Base-by-base conservation (phyloP, 1,284 basidiomycete species). In the Cryptococcus sp. region DNA sequence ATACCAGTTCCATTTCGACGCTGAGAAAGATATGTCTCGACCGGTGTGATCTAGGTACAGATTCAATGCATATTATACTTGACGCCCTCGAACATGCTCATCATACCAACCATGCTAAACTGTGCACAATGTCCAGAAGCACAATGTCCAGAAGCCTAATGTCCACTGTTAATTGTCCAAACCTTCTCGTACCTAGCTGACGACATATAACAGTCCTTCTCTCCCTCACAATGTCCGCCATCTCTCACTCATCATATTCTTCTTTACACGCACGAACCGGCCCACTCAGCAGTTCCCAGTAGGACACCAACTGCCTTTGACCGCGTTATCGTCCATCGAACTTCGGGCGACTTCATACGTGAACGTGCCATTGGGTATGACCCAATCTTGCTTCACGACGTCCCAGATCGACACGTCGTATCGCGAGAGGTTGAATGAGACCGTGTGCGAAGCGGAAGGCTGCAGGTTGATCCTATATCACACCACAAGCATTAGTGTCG, bases 371-470 rank as follows among this genome's bases (percentile, higher is more conserved):
- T 67, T 57, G 3, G 80, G 79, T 7, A 78, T 60, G 20, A 63
- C 60, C 79, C 80, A 81, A 17, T 71, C 63, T 62, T 79, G 78
- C 16, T 41, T 52, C 8, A 69, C 69, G 10, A 75, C 73, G 57
- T 79, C 72, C 80, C 79, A 82, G 58, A 79, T 73, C 8, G 75
- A 74, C 17, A 81, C 60, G 55, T 79, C 79, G 67, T 81, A 80
- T 38, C 57, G 54, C 13, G 71, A 73, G 20, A 82, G 62, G 13
- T 69, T 59, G 67, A 80, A 78, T 3, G 55, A 47, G 49, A 79
- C 76, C 13, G 65, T 73, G 41, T 65, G 23, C 8, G 69, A 67
- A 17, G 63, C 61, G 20, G 74, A 73, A 0, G 77, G 68, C 45
- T 75, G 50, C 41, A 82, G 68, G 50, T 71, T 74, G 61, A 79